A percentile compares a stretch with the other conserved stretches of the same genome.
phyloP scores from a whole-genome alignment of 2,329 filamentous ascomycete species.

The Domatiomyces globalis region DNA sequence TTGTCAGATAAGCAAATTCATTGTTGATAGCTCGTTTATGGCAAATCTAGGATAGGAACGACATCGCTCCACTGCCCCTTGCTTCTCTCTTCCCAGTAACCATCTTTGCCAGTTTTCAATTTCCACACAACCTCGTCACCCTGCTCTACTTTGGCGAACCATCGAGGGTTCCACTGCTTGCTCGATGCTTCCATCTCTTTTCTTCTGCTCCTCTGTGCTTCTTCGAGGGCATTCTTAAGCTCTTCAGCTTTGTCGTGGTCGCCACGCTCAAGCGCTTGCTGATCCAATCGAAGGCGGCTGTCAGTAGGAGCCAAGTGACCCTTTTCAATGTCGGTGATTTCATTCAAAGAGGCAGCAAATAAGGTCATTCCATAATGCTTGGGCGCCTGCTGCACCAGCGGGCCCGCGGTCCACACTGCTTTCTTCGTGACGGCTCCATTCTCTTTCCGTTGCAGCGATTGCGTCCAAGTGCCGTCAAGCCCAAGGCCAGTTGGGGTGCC shows the following conservation, averaged over 20 bases:
- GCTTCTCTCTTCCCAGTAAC: conserved; percentile 82
- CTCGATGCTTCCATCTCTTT: conserved; percentile 62
- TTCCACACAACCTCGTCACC: conserved; percentile 51
- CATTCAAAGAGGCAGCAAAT: conserved; percentile 77
- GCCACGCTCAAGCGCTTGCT: conserved; percentile 68
- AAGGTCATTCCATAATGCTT: conserved; percentile 77
- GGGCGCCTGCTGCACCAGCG: conserved; percentile 62
- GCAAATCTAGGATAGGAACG: conserved; percentile 38
- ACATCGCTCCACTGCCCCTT: conserved; percentile 52
- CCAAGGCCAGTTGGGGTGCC: conserved; percentile 53
- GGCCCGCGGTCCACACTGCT: conserved; percentile 65
- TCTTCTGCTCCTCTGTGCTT: conserved; percentile 63
- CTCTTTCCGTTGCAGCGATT: conserved; percentile 51
- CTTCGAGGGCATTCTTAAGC: conserved; percentile 71
- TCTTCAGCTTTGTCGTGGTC: conserved; percentile 71
- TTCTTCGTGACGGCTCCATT: conserved; percentile 47
- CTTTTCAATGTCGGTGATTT: conserved; percentile 68
- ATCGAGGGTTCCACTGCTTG: conserved; percentile 58
- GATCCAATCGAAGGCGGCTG: conserved; percentile 70
- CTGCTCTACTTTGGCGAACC: conserved; percentile 61
- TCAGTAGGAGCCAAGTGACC: conserved; percentile 67
- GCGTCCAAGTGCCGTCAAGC: conserved; percentile 74
- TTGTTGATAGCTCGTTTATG: conserved; percentile 3
- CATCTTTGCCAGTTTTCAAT: conserved; percentile 63
- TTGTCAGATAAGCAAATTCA: not conserved